phyloP scores from a whole-genome alignment of 2,329 filamentous ascomycete genomes.

The Colletotrichum echinochloae region DNA sequence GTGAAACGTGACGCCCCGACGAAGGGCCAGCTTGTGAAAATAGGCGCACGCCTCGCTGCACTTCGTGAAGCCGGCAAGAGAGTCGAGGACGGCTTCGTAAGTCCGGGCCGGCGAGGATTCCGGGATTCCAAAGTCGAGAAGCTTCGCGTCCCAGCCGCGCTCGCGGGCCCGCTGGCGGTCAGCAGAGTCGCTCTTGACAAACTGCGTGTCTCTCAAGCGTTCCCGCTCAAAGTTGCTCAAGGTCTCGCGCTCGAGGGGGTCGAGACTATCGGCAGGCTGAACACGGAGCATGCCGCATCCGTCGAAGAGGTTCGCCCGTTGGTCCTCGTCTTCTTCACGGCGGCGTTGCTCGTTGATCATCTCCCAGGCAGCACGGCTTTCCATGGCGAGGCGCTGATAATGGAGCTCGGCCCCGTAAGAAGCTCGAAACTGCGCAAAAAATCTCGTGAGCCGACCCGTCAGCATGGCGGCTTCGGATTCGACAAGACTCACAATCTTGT shows the following conservation, averaged over 20 bases:
- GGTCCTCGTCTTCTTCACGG: conserved; percentile 13
- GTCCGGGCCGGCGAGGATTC: conserved; percentile 11
- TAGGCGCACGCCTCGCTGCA: conserved; percentile 44
- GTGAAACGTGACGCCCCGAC: conserved; percentile 45
- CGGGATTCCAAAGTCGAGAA: conserved; percentile 45
- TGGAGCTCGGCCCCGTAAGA: conserved; percentile 45
- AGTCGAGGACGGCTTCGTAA: conserved; percentile 45
- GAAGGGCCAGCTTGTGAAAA: conserved; percentile 41
- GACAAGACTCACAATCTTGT: conserved; percentile 43
- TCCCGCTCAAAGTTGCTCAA: conserved; percentile 44
- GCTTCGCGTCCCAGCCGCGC: conserved; percentile 43
- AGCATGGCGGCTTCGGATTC: too few relatives aligned
- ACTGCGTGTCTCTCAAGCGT: conserved; percentile 44
- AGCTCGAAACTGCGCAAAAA: conserved; percentile 44
- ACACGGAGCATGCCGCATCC: conserved; percentile 46
- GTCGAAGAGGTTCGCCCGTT: conserved; percentile 40
- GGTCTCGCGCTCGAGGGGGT: conserved; percentile 44
- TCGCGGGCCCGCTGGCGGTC: conserved; percentile 41
- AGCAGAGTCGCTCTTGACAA: conserved; percentile 41
- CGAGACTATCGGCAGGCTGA: conserved; percentile 42
- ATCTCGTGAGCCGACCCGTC: neutral
- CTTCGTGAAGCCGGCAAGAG: conserved; percentile 43
- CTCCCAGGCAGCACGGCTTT: conserved; percentile 44
- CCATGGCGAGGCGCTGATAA: conserved; percentile 45
- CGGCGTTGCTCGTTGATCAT: conserved; percentile 34